Evolutionary conservation across 352 stramenopile species (phyloP).

Genomic region (Pythium utonaiense): DNA sequence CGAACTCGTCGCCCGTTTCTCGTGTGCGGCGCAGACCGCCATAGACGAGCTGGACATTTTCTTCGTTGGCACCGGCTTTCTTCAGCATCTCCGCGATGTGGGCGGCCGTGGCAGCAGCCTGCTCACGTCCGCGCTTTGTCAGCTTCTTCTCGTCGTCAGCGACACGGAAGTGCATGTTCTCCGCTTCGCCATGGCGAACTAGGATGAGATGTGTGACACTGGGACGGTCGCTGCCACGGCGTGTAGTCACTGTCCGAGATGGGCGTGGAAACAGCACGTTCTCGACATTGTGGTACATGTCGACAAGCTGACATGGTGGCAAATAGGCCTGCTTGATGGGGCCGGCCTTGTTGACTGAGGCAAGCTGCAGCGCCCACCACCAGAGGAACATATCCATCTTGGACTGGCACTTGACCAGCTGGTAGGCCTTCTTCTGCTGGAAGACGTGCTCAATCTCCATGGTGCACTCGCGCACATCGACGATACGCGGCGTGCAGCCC

Average conservation of each 20-base stretch:
- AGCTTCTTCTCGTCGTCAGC: conserved; percentile 71
- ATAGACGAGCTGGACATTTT: conserved; percentile 65
- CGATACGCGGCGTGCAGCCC: conserved; percentile 39
- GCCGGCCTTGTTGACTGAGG: conserved; percentile 37
- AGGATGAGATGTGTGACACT: conserved; percentile 65
- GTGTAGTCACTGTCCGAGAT: conserved; percentile 8
- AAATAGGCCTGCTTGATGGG: conserved; percentile 37
- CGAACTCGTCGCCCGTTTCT: conserved; percentile 60
- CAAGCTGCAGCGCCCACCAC: conserved; percentile 75
- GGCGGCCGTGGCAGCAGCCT: conserved; percentile 49
- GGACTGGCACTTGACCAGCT: conserved; percentile 47
- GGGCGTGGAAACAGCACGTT: conserved; percentile 60
- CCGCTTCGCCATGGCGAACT: conserved; percentile 68
- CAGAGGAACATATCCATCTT: conserved; percentile 68
- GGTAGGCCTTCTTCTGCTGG: conserved; percentile 34
- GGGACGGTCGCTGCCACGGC: conserved; percentile 4
- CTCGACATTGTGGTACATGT: conserved; percentile 44
- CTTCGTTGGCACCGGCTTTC: conserved; percentile 12
- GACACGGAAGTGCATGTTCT: conserved; percentile 85
- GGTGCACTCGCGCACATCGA: conserved; percentile 45
- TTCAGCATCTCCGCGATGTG: conserved; percentile 51
- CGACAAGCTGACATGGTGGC: conserved; percentile 48
- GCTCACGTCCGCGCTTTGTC: conserved; percentile 51
- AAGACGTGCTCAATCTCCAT: conserved; percentile 61
- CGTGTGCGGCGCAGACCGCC: conserved; percentile 59